A percentile compares a stretch with the other conserved stretches of the same genome.
These are phyloP conservation scores for Aspergillus thermomutatus DNA, from an alignment of 2,329 filamentous ascomycete species.

Conservation along the genomic window DNA sequence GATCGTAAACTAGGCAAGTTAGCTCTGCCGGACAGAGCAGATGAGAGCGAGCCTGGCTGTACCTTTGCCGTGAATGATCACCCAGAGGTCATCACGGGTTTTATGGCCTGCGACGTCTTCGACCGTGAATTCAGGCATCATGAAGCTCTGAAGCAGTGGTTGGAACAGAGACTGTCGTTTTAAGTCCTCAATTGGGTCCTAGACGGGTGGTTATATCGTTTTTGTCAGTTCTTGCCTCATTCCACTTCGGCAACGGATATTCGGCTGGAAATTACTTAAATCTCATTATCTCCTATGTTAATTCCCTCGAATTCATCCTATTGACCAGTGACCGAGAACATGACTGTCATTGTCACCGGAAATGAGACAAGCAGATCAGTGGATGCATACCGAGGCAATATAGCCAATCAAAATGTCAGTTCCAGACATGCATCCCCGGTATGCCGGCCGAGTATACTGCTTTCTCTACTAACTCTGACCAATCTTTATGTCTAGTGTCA, in stretches of 20 bases:
- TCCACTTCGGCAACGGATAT: not conserved
- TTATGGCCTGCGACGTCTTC: conserved; percentile 49
- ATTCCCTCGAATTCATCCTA: not conserved
- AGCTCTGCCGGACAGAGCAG: not conserved
- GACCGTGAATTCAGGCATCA: conserved; percentile 20
- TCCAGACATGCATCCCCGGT: not conserved
- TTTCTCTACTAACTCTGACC: not conserved
- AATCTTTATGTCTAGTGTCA: not conserved
- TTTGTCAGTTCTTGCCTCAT: not conserved
- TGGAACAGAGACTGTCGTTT: not conserved
- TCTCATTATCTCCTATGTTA: not conserved
- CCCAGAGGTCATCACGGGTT: conserved; percentile 49
- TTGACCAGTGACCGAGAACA: not conserved
- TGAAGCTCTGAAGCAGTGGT: too few relatives aligned
- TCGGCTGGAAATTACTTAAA: not conserved
- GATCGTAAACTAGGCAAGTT: conserved; percentile 51
- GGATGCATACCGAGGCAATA: not conserved
- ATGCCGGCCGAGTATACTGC: not conserved
- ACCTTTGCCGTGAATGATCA: conserved; percentile 57
- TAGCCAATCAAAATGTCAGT: not conserved
- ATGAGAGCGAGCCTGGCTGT: conserved; percentile 1
- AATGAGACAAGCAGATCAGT: not conserved
- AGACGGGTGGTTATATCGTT: not conserved
- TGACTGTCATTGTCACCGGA: not conserved
- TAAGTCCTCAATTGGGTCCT: not conserved